Evolutionary conservation across 805 yeast genomes (phyloP).

Genomic region (Isabelozyma pseudorhagii): DNA sequence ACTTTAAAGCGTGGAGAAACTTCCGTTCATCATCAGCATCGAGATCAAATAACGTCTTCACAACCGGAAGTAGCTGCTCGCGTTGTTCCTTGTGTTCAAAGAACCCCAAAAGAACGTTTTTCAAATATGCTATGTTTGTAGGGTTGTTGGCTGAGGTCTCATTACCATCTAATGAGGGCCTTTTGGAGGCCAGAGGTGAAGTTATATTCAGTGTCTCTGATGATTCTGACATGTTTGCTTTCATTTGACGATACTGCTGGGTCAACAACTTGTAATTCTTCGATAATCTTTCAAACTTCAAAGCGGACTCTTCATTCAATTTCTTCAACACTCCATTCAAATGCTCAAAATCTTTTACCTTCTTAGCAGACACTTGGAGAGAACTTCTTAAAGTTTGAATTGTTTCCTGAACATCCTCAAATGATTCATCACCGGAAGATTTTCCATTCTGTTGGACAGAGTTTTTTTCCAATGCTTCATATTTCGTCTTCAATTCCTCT

Average conservation of each 20-base stretch:
- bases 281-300: constrained; percentile 65
- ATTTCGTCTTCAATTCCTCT: constrained; percentile 21
- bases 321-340: constrained; percentile 52
- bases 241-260: constrained; percentile 50
- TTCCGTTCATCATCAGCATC: constrained; percentile 71
- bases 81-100: constrained; percentile 93
- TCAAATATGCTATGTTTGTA: constrained; percentile 62
- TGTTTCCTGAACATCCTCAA: constrained; percentile 24
- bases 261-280: constrained; percentile 67
- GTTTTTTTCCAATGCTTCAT: constrained; percentile 22
- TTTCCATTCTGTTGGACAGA: constrained; percentile 2
- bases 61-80: constrained; percentile 77
- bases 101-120: constrained; percentile 88
- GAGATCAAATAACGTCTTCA: constrained; percentile 69
- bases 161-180: constrained; percentile 11
- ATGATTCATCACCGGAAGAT: constrained; percentile 15
- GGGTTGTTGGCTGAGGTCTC: constrained; percentile 3
- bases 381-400: constrained; percentile 50
- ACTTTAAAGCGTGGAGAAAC: constrained; percentile 54
- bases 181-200: constrained; percentile 5
- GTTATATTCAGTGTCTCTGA: neutral
- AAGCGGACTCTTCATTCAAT: constrained; percentile 62
- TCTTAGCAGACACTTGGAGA: constrained; percentile 47
- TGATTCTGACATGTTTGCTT: constrained; percentile 18
- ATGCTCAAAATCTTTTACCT: constrained; percentile 54